Evolutionary conservation across 2,329 filamentous ascomycete genomes (phyloP).

Genomic region (Sarocladium oryzae): DNA sequence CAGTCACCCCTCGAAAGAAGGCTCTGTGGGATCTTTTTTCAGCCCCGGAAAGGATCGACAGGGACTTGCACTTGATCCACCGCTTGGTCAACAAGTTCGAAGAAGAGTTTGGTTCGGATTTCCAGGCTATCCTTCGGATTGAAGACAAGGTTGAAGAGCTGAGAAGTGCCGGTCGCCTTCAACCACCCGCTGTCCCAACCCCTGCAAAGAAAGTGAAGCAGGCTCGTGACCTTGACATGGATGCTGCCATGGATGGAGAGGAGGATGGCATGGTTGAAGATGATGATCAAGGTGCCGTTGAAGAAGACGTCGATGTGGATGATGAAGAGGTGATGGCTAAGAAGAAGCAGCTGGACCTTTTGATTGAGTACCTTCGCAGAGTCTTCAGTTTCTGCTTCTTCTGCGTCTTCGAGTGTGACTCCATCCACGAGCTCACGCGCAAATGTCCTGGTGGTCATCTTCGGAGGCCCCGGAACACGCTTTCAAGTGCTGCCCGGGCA

Average conservation of each 20-base stretch:
- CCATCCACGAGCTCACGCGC: constrained; percentile 86
- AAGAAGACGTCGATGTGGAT: constrained; percentile 78
- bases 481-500: constrained; percentile 75
- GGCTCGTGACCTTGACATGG: constrained; percentile 51
- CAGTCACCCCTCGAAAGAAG: constrained; percentile 81
- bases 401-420: constrained; percentile 98
- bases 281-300: constrained; percentile 70
- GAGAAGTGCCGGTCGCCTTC: constrained; percentile 67
- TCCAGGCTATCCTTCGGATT: constrained; percentile 72
- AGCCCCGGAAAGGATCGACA: constrained; percentile 84
- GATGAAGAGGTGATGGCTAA: constrained; percentile 84
- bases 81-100: constrained; percentile 82
- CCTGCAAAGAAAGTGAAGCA: constrained; percentile 55
- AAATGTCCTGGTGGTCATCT: constrained; percentile 98
- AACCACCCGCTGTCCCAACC: constrained; percentile 52
- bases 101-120: constrained; percentile 68
- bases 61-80: constrained; percentile 77
- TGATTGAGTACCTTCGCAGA: constrained; percentile 92
- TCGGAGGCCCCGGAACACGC: constrained; percentile 77
- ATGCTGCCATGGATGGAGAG: constrained; percentile 58
- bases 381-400: constrained; percentile 99
- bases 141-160: constrained; percentile 83
- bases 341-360: constrained; percentile 93
- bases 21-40: constrained; percentile 96
- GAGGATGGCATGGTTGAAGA: constrained; percentile 66